Evolutionary conservation across 352 stramenopile genomes (phyloP).

Genomic region (Phytopythium sindhum): DNA sequence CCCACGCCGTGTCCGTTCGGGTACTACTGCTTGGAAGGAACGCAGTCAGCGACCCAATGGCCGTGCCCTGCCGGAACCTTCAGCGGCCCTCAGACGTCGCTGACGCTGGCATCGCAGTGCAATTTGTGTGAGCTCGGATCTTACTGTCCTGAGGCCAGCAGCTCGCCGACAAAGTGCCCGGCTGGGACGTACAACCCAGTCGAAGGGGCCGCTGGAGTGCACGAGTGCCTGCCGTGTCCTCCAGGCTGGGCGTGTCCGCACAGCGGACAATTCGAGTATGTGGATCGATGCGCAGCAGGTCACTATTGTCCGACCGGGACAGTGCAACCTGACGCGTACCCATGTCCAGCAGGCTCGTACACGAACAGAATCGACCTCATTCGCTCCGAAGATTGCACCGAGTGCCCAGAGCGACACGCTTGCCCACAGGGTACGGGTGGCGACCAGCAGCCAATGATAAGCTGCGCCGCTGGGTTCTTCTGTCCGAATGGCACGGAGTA

Average conservation of each 20-base stretch:
- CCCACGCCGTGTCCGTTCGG: constrained; percentile 66
- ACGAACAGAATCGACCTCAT: constrained; percentile 67
- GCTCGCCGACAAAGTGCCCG: constrained; percentile 56
- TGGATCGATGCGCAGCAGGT: constrained; percentile 57
- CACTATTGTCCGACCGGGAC: constrained; percentile 77
- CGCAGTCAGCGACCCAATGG: constrained; percentile 55
- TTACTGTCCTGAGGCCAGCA: constrained; percentile 84
- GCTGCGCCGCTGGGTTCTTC: constrained; percentile 71
- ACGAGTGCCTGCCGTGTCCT: constrained; percentile 69
- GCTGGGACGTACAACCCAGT: constrained; percentile 74
- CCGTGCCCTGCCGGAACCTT: constrained; percentile 89
- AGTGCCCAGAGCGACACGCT: constrained; percentile 67
- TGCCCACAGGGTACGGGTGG: constrained; percentile 74
- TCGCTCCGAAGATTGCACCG: constrained; percentile 65
- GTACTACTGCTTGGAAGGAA: constrained; percentile 82
- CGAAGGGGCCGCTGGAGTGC: constrained; percentile 33
- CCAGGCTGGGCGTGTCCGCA: constrained; percentile 71
- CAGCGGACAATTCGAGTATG: constrained; percentile 57
- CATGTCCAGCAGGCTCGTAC: constrained; percentile 75
- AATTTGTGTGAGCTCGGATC: constrained; percentile 54
- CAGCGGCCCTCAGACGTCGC: constrained; percentile 51
- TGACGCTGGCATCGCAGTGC: constrained; percentile 50
- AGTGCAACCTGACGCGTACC: constrained; percentile 42
- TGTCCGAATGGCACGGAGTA: constrained; percentile 78
- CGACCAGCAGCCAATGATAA: constrained; percentile 63